A percentile compares a stretch with the other conserved stretches of the same genome.
These are phyloP conservation scores for Suhomyces ambrosiae DNA, from an alignment of 1,139 yeast species.

Conservation along the genomic window DNA sequence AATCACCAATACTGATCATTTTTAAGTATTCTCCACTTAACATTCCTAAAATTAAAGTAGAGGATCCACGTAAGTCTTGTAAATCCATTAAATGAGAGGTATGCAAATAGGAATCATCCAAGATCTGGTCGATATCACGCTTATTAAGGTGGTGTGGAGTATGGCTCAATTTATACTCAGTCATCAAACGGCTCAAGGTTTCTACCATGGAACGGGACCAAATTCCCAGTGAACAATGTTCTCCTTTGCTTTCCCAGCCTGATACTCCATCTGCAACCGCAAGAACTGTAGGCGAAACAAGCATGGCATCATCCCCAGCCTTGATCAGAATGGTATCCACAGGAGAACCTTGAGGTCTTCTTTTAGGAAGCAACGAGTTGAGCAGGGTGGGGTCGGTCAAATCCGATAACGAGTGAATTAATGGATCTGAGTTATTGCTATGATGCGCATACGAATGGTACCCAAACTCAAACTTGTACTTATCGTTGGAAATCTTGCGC, in stretches of 20 bases:
- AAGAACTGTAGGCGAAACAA: slow-evolving; percentile 55
- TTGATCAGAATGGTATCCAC: slow-evolving; percentile 54
- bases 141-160: slow-evolving; percentile 46
- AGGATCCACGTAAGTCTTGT: slow-evolving; percentile 52
- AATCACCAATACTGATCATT: slow-evolving; percentile 59
- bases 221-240: slow-evolving; percentile 49
- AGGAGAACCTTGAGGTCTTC: slow-evolving; percentile 57
- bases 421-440: slow-evolving; percentile 40
- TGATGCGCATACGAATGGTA: slow-evolving; percentile 55
- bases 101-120: slow-evolving; percentile 55
- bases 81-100: slow-evolving; percentile 57
- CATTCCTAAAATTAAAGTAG: slow-evolving; percentile 55
- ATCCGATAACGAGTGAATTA: slow-evolving; percentile 53
- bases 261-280: slow-evolving; percentile 66
- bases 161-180: slow-evolving; percentile 47
- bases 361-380: slow-evolving; percentile 49
- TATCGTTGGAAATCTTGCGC: slow-evolving; percentile 38
- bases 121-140: slow-evolving; percentile 47
- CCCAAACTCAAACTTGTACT: slow-evolving; percentile 47
- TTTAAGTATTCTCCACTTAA: slow-evolving; percentile 50
- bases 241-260: slow-evolving; percentile 54
- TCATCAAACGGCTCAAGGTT: slow-evolving; percentile 51
- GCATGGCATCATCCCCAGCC: slow-evolving; percentile 67
- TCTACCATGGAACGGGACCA: slow-evolving; percentile 62
- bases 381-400: slow-evolving; percentile 52